phyloP scores from a whole-genome alignment of 1,284 basidiomycete species.

The Rhodotorula sp. region DNA sequence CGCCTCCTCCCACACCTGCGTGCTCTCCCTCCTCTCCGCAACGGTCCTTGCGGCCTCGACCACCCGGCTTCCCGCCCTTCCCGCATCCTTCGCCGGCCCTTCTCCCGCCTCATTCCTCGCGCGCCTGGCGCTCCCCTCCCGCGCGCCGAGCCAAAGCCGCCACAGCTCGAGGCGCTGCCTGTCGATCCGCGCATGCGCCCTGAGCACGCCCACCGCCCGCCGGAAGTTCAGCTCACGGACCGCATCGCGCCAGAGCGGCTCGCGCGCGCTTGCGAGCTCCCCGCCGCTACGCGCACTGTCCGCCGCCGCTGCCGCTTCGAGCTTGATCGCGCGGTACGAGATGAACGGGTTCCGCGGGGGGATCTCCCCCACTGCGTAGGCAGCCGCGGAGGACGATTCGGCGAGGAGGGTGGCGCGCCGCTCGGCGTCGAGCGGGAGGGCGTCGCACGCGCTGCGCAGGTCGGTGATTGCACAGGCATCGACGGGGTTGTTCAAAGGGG shows the following conservation, averaged over 20 bases:
- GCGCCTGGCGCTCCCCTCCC: background rate
- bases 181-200: constrained; percentile 16
- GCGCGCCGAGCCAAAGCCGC: constrained; percentile 22
- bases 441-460: constrained; percentile 10
- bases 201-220: constrained; percentile 1
- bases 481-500: too few species aligned
- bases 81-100: background rate
- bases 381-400: constrained; percentile 1
- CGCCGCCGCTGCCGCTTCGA: background rate
- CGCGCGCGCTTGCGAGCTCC: background rate
- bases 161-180: constrained; percentile 23
- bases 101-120: background rate
- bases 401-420: constrained; percentile 7
- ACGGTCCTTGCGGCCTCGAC: background rate
- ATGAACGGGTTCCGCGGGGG: constrained; percentile 33
- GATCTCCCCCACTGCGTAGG: background rate
- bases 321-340: constrained; percentile 16
- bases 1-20: background rate
- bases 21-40: constrained; percentile 4
- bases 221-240: constrained; percentile 32
- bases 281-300: background rate
- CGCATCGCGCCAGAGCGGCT: constrained; percentile 17
- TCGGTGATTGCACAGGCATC: background rate
- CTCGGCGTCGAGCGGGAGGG: constrained; percentile 3
- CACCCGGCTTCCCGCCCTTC: background rate